Conservation (phyloP, 306 rosid genomes). For the Pueraria montana region DNA sequence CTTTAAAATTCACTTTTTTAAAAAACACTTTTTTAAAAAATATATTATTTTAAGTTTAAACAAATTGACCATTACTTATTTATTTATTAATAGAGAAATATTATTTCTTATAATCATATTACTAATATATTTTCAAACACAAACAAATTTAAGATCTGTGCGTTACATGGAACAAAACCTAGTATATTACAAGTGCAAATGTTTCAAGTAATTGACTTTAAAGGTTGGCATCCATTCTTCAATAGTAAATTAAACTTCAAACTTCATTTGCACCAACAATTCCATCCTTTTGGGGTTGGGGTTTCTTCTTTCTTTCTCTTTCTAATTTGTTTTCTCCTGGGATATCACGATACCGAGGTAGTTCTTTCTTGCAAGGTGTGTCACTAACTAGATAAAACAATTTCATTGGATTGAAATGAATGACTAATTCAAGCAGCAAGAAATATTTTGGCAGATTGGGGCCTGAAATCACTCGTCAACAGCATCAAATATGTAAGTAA, state of each 20-base stretch:
- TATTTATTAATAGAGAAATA: no score
- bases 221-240: slow-evolving; percentile 30
- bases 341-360: background rate
- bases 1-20: no score
- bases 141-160: no score
- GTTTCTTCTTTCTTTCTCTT: slow-evolving; percentile 17
- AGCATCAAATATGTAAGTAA: slow-evolving; percentile 15
- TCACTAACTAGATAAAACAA: slow-evolving; percentile 9
- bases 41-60: no score
- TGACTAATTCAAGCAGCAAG: slow-evolving; percentile 32
- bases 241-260: slow-evolving; percentile 13
- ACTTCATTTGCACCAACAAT: slow-evolving; percentile 12
- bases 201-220: no score
- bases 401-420: slow-evolving; percentile 22
- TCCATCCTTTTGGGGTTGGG: background rate
- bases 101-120: no score
- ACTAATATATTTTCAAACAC: no score
- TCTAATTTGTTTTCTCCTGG: slow-evolving; percentile 5
- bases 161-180: no score
- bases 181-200: no score
- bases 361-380: slow-evolving; percentile 31
- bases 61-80: no score
- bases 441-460: slow-evolving; percentile 1
- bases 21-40: no score
- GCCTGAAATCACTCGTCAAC: background rate